Evolutionary conservation across 2,329 filamentous ascomycete genomes (phyloP).

Genomic region (Simplicillium sp.): DNA sequence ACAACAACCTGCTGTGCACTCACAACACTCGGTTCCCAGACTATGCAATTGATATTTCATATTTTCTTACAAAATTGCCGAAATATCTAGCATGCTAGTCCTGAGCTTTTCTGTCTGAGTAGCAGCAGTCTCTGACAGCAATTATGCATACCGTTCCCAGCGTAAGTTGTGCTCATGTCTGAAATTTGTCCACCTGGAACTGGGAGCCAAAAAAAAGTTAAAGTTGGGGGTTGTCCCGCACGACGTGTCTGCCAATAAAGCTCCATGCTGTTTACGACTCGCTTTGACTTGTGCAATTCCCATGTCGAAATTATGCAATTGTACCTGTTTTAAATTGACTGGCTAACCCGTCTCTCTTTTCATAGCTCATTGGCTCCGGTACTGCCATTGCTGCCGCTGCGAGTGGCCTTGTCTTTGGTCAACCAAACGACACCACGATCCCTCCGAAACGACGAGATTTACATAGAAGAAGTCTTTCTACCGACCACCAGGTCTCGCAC

Average conservation of each 20-base stretch:
- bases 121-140: constrained; percentile 26
- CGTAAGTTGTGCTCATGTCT: constrained; percentile 24
- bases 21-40: too few relatives aligned
- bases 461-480: constrained; percentile 7
- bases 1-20: too few relatives aligned
- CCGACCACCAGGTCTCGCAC: background rate
- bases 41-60: too few relatives aligned
- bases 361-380: constrained; percentile 51
- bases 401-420: constrained; percentile 49
- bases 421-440: constrained; percentile 33
- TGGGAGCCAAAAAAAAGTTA: too few relatives aligned
- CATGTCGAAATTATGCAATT: too few relatives aligned
- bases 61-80: too few relatives aligned
- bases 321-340: constrained; percentile 2
- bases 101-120: constrained; percentile 21
- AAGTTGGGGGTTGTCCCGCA: too few relatives aligned
- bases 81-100: constrained; percentile 19
- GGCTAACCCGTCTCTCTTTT: constrained; percentile 4
- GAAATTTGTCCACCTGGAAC: too few relatives aligned
- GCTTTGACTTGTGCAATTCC: too few relatives aligned
- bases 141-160: constrained; percentile 46
- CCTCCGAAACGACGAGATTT: constrained; percentile 14
- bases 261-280: background rate
- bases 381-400: constrained; percentile 52
- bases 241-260: too few relatives aligned